A percentile compares a stretch with the other conserved stretches of the same genome.
These are phyloP conservation scores for Fusarium nanum DNA, from an alignment of 2,329 filamentous ascomycete species.

Conservation along the genomic window DNA sequence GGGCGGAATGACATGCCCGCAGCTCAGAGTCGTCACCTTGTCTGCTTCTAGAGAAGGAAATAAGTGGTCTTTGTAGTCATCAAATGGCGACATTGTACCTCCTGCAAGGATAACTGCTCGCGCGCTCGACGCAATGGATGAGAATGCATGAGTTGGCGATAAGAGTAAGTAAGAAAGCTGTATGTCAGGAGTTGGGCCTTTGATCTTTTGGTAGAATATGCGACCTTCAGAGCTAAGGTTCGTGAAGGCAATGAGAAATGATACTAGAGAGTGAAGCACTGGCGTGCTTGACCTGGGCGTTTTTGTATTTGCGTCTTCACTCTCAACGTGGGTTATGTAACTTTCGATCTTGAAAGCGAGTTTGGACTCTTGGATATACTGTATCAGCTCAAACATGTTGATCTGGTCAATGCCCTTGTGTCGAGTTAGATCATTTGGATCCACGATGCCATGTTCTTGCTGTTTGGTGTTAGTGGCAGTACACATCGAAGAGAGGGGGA, in stretches of 20 bases:
- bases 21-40: conserved; percentile 84
- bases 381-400: conserved; percentile 88
- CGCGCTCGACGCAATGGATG: conserved; percentile 84
- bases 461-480: conserved; percentile 18
- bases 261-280: conserved; percentile 66
- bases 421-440: conserved; percentile 77
- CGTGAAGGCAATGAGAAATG: conserved; percentile 82
- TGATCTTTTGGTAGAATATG: conserved; percentile 69
- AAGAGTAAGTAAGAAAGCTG: conserved; percentile 86
- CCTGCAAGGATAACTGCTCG: conserved; percentile 91
- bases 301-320: conserved; percentile 53
- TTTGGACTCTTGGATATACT: conserved; percentile 91
- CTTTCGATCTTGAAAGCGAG: conserved; percentile 94
- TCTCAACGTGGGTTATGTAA: conserved; percentile 75
- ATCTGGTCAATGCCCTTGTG: conserved; percentile 94
- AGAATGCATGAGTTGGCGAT: conserved; percentile 91
- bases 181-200: conserved; percentile 58
- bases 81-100: conserved; percentile 97
- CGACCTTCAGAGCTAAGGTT: conserved; percentile 81
- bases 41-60: conserved; percentile 77
- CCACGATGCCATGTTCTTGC: conserved; percentile 73
- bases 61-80: conserved; percentile 87
- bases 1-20: conserved; percentile 90
- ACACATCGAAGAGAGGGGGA: background rate
- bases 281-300: conserved; percentile 53